A percentile compares a stretch with the other conserved stretches of the same genome.
Conservation (phyloP, 441 rosid species). For the Arabidopsis hybrid region DNA sequence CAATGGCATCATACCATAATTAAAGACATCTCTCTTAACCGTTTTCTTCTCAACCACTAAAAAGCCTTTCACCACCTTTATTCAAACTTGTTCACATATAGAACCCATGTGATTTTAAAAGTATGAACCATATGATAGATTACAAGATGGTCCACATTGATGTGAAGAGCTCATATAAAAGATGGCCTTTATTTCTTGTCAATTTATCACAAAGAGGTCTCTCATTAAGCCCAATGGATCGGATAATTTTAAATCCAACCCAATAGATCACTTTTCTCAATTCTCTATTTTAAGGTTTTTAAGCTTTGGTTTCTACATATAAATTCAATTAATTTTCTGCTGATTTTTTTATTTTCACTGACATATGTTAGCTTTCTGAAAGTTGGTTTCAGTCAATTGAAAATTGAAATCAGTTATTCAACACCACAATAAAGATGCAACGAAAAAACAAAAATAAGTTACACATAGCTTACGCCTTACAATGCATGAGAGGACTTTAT, state of each 20-base stretch:
- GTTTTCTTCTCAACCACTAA: not conserved
- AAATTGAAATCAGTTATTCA: not conserved
- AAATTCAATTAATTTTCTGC: not conserved
- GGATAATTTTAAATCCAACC: not conserved
- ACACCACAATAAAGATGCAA: not conserved
- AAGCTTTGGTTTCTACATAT: not conserved
- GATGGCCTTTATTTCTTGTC: not conserved
- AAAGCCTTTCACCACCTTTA: not conserved
- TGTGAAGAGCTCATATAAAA: not conserved
- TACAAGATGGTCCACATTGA: not conserved
- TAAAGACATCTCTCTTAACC: not conserved
- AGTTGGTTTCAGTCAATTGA: not conserved
- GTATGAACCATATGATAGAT: not conserved
- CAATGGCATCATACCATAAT: not conserved
- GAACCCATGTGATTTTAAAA: not conserved
- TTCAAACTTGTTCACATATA: not conserved
- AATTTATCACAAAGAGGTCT: not conserved
- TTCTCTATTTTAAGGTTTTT: not conserved
- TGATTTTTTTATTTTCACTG: not conserved
- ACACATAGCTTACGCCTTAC: too few relatives aligned
- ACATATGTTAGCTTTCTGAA: not conserved
- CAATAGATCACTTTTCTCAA: not conserved
- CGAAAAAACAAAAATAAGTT: not conserved
- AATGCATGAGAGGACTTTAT: not conserved
- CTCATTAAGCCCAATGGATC: constrained; percentile 5